Percentiles rank a stretch among this genome's conserved stretches.
These are phyloP conservation scores for Tulasnella calospora DNA, from an alignment of 768 basidiomycete species.

Conservation along the genomic window DNA sequence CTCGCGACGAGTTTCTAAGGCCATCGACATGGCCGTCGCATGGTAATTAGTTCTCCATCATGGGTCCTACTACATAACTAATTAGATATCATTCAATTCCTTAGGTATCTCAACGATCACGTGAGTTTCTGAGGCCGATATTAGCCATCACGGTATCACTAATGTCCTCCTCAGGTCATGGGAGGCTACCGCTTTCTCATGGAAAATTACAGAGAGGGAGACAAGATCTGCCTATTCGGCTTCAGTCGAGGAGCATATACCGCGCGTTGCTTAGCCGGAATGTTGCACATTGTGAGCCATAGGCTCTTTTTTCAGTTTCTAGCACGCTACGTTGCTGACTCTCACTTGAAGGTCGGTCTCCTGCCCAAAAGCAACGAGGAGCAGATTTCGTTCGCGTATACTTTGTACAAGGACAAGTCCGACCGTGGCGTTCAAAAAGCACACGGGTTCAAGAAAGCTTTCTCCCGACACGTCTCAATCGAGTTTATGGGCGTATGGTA, in stretches of 20 bases:
- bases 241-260: constrained; percentile 26
- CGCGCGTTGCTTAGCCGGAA: constrained; percentile 25
- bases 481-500: constrained; percentile 32
- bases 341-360: not conserved
- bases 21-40: constrained; percentile 14
- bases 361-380: constrained; percentile 3
- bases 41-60: constrained; percentile 1
- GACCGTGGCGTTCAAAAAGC: constrained; percentile 23
- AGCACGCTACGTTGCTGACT: not conserved
- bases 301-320: not conserved
- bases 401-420: constrained; percentile 6
- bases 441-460: constrained; percentile 30
- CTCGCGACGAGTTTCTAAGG: constrained; percentile 7
- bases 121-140: constrained; percentile 36
- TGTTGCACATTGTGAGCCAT: constrained; percentile 24
- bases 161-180: constrained; percentile 10
- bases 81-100: not conserved
- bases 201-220: constrained; percentile 30
- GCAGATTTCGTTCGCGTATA: constrained; percentile 12
- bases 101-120: constrained; percentile 57
- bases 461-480: constrained; percentile 29
- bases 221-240: constrained; percentile 33
- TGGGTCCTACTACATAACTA: not conserved
- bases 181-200: constrained; percentile 24
- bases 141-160: not conserved